These are phyloP conservation scores for Gossypium schwendimanii DNA, from an alignment of 441 rosid species.

Conservation along the genomic window DNA sequence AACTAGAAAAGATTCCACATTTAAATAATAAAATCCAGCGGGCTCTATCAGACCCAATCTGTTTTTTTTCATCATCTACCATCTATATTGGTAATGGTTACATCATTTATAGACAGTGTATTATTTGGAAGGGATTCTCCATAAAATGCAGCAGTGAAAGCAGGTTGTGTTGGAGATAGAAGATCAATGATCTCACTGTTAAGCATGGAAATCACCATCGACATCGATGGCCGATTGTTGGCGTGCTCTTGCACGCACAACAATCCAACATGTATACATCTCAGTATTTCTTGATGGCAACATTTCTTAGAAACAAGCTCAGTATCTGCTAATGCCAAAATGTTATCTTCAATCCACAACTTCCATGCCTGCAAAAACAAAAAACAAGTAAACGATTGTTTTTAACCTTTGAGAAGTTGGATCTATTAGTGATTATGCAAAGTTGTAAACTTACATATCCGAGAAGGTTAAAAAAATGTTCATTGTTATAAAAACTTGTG, in stretches of 20 bases:
- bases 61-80: too few relatives aligned
- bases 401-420: neutral
- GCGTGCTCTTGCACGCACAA: conserved; percentile 35
- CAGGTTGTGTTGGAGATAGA: neutral
- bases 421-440: neutral
- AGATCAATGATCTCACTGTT: conserved; percentile 17
- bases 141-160: neutral
- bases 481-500: neutral
- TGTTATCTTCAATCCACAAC: conserved; percentile 24
- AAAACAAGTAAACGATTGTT: neutral
- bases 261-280: conserved; percentile 35
- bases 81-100: too few relatives aligned
- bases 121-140: too few relatives aligned
- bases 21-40: too few relatives aligned
- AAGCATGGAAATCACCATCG: conserved; percentile 29
- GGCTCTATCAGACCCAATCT: too few relatives aligned
- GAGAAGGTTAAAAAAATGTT: neutral
- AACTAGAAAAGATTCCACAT: too few relatives aligned
- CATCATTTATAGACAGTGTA: too few relatives aligned
- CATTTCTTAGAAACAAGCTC: conserved; percentile 7
- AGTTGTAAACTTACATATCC: conserved; percentile 14
- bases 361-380: conserved; percentile 30
- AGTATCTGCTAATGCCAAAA: conserved; percentile 19
- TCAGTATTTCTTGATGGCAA: conserved; percentile 12
- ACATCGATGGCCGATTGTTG: conserved; percentile 36